phyloP scores from a whole-genome alignment of 2,329 filamentous ascomycete species.

The Fusarium pininemorale region DNA sequence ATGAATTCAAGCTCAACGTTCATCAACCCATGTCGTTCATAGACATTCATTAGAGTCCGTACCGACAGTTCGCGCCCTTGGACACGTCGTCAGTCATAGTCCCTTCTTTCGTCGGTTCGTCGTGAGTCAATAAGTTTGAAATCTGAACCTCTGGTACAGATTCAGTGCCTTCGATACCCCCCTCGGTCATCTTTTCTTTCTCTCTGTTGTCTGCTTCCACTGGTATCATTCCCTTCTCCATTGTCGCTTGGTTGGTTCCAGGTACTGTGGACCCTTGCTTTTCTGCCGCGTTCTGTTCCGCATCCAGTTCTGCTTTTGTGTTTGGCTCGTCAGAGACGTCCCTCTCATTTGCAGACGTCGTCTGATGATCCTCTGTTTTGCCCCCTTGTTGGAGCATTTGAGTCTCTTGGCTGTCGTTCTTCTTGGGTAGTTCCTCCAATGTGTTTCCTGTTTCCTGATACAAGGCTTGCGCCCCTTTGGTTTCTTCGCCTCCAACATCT shows the following conservation, averaged over 20 bases:
- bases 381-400: background rate
- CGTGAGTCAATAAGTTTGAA: conserved; percentile 24
- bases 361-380: conserved; percentile 9
- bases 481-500: conserved; percentile 9
- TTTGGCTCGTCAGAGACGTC: conserved; percentile 1
- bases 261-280: conserved; percentile 40
- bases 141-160: conserved; percentile 14
- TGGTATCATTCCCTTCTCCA: background rate
- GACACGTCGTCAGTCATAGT: conserved; percentile 34
- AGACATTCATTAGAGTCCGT: conserved; percentile 25
- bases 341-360: background rate
- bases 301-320: conserved; percentile 16
- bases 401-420: conserved; percentile 6
- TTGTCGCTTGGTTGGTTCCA: conserved; percentile 30
- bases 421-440: background rate
- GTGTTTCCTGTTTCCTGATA: conserved; percentile 1
- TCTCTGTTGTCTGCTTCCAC: background rate
- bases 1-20: conserved; percentile 15
- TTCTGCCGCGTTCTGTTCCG: conserved; percentile 22
- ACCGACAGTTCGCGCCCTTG: conserved; percentile 6
- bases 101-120: conserved; percentile 29
- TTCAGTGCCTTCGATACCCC: background rate
- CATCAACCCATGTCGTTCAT: conserved; percentile 17
- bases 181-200: background rate
- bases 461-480: conserved; percentile 9